Conservation (phyloP, 164 flowering plant species). For the Chloranthus sessilifolius region DNA sequence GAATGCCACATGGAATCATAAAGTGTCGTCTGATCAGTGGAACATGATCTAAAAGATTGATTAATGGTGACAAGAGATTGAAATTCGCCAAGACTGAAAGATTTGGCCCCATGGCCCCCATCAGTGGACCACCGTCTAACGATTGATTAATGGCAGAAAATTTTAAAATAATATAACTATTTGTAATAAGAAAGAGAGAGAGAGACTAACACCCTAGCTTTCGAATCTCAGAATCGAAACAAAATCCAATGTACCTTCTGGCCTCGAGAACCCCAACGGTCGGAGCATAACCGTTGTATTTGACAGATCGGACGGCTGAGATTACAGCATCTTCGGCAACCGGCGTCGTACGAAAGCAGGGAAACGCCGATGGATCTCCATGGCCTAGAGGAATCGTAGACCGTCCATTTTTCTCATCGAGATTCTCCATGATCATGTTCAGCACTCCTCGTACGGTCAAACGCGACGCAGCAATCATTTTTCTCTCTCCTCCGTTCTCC, state of each 20-base stretch:
- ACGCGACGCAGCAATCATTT: slow-evolving; percentile 3
- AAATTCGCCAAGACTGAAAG: too few species aligned
- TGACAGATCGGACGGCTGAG: slow-evolving; percentile 23
- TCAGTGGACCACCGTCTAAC: too few species aligned
- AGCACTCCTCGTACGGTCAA: slow-evolving; percentile 22
- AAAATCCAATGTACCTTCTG: slow-evolving; percentile 15
- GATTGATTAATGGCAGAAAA: too few species aligned
- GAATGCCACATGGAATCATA: too few species aligned
- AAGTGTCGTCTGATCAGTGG: too few species aligned
- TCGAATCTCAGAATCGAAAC: neutral
- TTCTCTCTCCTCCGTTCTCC: slow-evolving; percentile 12
- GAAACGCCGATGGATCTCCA: slow-evolving; percentile 34
- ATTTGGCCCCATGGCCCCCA: too few species aligned
- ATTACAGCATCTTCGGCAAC: slow-evolving; percentile 30
- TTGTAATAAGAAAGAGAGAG: too few species aligned
- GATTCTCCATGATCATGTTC: slow-evolving; percentile 5
- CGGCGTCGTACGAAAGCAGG: slow-evolving; percentile 24
- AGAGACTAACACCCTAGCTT: too few species aligned
- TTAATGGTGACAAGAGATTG: too few species aligned
- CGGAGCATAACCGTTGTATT: slow-evolving; percentile 30
- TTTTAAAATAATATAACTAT: too few species aligned
- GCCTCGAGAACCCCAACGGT: slow-evolving; percentile 25
- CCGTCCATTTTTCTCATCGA: slow-evolving; percentile 17
- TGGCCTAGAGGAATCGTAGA: slow-evolving; percentile 24
- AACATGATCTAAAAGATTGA: too few species aligned